phyloP scores from a whole-genome alignment of 192 early-diverging fungal genomes.

The Gamsiella multidivaricata region DNA sequence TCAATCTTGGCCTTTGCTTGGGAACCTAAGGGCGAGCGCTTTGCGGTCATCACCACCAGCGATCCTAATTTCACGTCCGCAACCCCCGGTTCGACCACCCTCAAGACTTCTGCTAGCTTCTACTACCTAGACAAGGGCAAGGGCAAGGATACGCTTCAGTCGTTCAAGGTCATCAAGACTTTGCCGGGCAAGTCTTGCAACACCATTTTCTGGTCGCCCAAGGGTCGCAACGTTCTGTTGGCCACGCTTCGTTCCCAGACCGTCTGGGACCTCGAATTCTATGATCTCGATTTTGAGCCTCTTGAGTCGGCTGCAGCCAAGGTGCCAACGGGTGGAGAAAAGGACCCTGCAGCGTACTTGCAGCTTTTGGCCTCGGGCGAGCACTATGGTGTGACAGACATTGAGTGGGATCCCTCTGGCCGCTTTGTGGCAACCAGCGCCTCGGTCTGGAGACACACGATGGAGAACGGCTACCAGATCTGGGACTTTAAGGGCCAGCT shows the following conservation, averaged over 20 bases:
- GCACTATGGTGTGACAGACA: slow-evolving; percentile 95
- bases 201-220: slow-evolving; percentile 93
- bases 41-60: slow-evolving; percentile 86
- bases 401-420: slow-evolving; percentile 99
- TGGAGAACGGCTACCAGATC: slow-evolving; percentile 90
- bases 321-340: slow-evolving; percentile 55
- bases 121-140: slow-evolving; percentile 84
- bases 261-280: slow-evolving; percentile 91
- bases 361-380: slow-evolving; percentile 80
- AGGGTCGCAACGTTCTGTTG: slow-evolving; percentile 90
- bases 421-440: slow-evolving; percentile 90
- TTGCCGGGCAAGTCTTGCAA: slow-evolving; percentile 86
- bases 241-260: slow-evolving; percentile 83
- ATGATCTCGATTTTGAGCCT: slow-evolving; percentile 86
- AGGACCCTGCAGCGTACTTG: slow-evolving; percentile 63
- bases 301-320: slow-evolving; percentile 65
- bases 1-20: slow-evolving; percentile 89
- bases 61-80: slow-evolving; percentile 68
- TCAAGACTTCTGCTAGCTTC: slow-evolving; percentile 80
- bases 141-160: slow-evolving; percentile 70
- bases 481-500: slow-evolving; percentile 93
- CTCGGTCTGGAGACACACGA: slow-evolving; percentile 85
- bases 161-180: slow-evolving; percentile 87
- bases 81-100: slow-evolving; percentile 65
- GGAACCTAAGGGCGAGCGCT: slow-evolving; percentile 94